Base-by-base conservation (phyloP, 768 basidiomycete species). In the Cyclocybe cylindracea region DNA sequence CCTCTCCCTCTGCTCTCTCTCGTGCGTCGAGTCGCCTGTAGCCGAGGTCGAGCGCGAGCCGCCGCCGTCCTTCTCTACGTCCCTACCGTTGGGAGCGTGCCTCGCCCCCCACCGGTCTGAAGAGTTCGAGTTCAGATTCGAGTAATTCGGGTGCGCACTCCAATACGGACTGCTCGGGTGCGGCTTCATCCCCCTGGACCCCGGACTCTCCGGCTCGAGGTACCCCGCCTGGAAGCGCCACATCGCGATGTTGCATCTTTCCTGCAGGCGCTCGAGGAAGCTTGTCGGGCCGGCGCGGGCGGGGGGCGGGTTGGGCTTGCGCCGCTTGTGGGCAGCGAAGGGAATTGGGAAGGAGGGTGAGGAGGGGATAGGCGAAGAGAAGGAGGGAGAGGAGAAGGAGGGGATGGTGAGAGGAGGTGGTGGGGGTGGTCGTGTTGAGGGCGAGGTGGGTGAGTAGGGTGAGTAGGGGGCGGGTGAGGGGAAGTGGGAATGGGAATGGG, bases 261-360 rank as follows among this genome's bases (percentile, higher is more conserved):
- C 66, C 60, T 80, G 78, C 40, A 78, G 59, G 45, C 72, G 73
- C 43, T 64, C 75, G 34, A 79, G 61, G 53, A 78, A 48, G 13
- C 65, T 66, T 47, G 61, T 58, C 9, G 60, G 51, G 5, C 39
- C 46, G 18, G 31, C 41, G 2, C 46, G 34, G 18, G 44, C 32
- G 0, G 61, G 61, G 3, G 69, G 62, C 24, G n/a, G 63, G 55
- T n/a, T 46, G 54, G 43, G 48, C 40, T n/a, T 41, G 49, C 9
- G 50, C 10, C 4, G 45, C 44, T 11, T 41, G 44, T n/a, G 44
- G 37, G n/a, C 24, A 37, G 37, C n/a, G n/a, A n/a, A n/a, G n/a
- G n/a, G n/a, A n/a, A n/a, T n/a, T n/a, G 5, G 5, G 24, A 5
- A 5, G 5, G 24, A 24, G 5, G 24, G 5, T 2, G 24, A 24